A percentile compares a stretch with the other conserved stretches of the same genome.
phyloP scores from a whole-genome alignment of 768 basidiomycete species.

The Suillus fuscotomentosus region DNA sequence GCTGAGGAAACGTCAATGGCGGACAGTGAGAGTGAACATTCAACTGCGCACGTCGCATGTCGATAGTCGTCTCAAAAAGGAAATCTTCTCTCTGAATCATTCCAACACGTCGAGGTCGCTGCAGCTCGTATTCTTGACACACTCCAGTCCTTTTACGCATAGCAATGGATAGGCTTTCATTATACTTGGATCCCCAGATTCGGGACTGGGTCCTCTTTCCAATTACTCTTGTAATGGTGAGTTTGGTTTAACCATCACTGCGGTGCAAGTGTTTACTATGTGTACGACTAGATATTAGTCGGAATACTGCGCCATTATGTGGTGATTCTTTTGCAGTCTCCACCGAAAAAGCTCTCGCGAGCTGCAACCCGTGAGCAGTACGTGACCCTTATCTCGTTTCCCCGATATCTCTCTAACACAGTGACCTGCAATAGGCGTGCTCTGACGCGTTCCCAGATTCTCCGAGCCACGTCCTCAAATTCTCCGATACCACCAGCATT shows the following conservation, averaged over 20 bases:
- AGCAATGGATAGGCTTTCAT: constrained; percentile 36
- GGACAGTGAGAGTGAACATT: constrained; percentile 21
- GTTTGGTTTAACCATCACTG: constrained; percentile 21
- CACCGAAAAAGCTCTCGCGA: constrained; percentile 77
- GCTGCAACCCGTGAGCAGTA: constrained; percentile 92
- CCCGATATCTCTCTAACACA: not conserved
- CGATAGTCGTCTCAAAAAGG: constrained; percentile 21
- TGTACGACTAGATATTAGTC: constrained; percentile 69
- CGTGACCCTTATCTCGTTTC: constrained; percentile 30
- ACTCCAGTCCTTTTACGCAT: not conserved
- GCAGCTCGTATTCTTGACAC: not conserved
- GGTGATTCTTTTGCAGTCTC: constrained; percentile 76
- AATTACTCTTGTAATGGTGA: constrained; percentile 95
- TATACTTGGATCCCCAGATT: constrained; percentile 93
- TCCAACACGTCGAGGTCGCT: constrained; percentile 8
- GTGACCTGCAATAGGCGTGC: constrained; percentile 53
- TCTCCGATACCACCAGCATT: constrained; percentile 76
- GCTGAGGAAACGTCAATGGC: constrained; percentile 1
- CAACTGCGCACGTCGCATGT: constrained; percentile 15
- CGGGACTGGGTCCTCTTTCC: constrained; percentile 94
- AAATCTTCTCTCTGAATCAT: constrained; percentile 12
- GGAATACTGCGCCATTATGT: constrained; percentile 94
- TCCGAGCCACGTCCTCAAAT: constrained; percentile 75
- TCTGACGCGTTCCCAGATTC: constrained; percentile 77
- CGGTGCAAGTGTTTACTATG: constrained; percentile 6